These are phyloP conservation scores for Pleurozium schreberi DNA, from an alignment of 225 moss, liverwort and hornwort species.

Conservation along the genomic window DNA sequence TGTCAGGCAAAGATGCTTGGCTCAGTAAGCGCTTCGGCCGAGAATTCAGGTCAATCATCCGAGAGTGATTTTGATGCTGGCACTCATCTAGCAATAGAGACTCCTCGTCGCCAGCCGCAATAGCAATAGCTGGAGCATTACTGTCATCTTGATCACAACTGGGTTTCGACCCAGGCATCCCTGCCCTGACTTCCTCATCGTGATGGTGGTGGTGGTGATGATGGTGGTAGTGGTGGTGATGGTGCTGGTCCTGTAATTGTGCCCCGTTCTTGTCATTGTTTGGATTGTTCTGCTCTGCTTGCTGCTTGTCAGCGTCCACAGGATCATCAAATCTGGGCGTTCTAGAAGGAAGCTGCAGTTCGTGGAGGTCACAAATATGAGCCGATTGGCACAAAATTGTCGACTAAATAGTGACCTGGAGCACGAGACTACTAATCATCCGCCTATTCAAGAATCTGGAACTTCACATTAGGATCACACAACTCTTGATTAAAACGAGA, in stretches of 20 bases:
- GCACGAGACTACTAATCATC: constrained; percentile 3
- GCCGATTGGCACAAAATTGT: not conserved
- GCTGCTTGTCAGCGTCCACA: constrained; percentile 22
- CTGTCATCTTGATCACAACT: constrained; percentile 59
- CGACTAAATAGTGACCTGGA: not conserved
- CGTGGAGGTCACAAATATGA: not conserved
- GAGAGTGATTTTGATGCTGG: constrained; percentile 30
- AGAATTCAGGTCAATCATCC: constrained; percentile 86
- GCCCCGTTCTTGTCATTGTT: constrained; percentile 8
- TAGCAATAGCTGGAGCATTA: constrained; percentile 53
- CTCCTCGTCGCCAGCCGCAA: constrained; percentile 71
- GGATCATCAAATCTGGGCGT: constrained; percentile 18
- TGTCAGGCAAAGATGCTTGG: constrained; percentile 46
- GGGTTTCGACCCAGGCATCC: constrained; percentile 17
- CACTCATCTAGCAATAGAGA: constrained; percentile 38
- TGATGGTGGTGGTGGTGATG: constrained; percentile 53
- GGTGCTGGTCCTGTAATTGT: constrained; percentile 22
- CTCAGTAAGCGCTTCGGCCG: constrained; percentile 63
- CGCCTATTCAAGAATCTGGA: not conserved
- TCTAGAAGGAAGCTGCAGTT: constrained; percentile 36
- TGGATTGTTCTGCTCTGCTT: constrained; percentile 13
- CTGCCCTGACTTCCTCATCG: constrained; percentile 22
- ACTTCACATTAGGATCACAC: not conserved
- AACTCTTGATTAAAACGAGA: not conserved
- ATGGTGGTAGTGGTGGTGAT: constrained; percentile 47